phyloP scores from a whole-genome alignment of 176 grass and related monocot genomes.

The Carex littledalei region DNA sequence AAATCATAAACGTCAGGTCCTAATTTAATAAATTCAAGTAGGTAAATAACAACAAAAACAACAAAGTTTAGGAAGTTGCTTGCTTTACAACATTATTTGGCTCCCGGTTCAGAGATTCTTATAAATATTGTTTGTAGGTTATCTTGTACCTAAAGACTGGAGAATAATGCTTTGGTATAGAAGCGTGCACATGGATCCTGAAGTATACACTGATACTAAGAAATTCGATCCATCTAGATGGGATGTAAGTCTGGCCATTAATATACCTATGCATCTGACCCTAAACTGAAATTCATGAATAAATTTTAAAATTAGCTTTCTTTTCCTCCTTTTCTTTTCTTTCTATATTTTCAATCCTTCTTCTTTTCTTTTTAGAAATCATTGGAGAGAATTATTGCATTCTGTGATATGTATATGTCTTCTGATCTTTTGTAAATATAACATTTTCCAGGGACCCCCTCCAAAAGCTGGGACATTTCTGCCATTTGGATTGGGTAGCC shows the following conservation, averaged over 20 bases:
- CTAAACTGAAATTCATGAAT: background rate
- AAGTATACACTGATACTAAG: slow-evolving; percentile 63
- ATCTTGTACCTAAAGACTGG: slow-evolving; percentile 86
- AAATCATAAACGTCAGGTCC: background rate
- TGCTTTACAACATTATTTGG: background rate
- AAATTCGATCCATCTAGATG: slow-evolving; percentile 81
- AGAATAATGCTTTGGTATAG: slow-evolving; percentile 82
- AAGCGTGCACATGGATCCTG: slow-evolving; percentile 83
- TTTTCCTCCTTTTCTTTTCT: background rate
- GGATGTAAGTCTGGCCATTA: slow-evolving; percentile 40
- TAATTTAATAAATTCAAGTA: background rate
- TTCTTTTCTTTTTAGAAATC: background rate
- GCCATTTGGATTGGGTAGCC: slow-evolving; percentile 52
- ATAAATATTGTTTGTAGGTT: slow-evolving; percentile 36
- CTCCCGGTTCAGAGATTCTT: background rate
- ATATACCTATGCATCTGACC: background rate
- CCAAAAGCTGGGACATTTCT: slow-evolving; percentile 82
- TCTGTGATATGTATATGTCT: background rate
- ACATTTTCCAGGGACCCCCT: slow-evolving; percentile 39
- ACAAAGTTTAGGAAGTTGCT: background rate
- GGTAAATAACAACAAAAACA: background rate
- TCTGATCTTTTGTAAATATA: background rate
- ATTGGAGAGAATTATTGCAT: background rate
- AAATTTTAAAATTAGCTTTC: background rate
- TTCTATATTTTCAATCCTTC: slow-evolving; percentile 4